Evolutionary conservation across 1,284 basidiomycete species (phyloP).

Genomic region (Malassezia yamatoensis): DNA sequence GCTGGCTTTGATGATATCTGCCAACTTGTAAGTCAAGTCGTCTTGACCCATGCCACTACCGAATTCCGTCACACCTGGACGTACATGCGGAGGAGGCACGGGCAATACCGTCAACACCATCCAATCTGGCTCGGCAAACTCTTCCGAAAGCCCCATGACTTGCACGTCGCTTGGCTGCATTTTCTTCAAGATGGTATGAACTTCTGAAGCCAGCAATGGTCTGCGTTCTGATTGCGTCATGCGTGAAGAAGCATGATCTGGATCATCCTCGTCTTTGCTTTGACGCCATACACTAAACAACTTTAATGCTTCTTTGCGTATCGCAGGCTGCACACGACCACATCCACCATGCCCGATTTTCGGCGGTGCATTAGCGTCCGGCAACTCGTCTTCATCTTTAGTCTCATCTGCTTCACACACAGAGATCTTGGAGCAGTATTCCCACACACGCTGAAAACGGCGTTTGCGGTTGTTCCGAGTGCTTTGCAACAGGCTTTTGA

Average conservation of each 20-base stretch:
- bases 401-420: conserved; percentile 59
- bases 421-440: conserved; percentile 44
- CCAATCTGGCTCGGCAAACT: conserved; percentile 96
- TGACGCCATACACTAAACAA: conserved; percentile 93
- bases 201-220: conserved; percentile 74
- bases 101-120: conserved; percentile 98
- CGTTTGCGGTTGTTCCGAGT: conserved; percentile 38
- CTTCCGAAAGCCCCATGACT: conserved; percentile 81
- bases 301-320: conserved; percentile 91
- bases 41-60: conserved; percentile 94
- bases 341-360: conserved; percentile 70
- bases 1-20: conserved; percentile 92
- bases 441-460: conserved; percentile 45
- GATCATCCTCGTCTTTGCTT: conserved; percentile 75
- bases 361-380: conserved; percentile 50
- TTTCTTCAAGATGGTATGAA: conserved; percentile 61
- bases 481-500: conserved; percentile 34
- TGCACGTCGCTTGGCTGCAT: conserved; percentile 71
- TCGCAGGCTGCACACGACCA: conserved; percentile 78
- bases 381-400: conserved; percentile 41
- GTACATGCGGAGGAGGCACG: conserved; percentile 93
- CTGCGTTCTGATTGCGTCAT: conserved; percentile 80
- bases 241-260: conserved; percentile 42
- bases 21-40: conserved; percentile 95
- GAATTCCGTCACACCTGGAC: conserved; percentile 92